These are phyloP conservation scores for Backusella psychrophila DNA, from an alignment of 192 early-diverging fungal species.

Conservation along the genomic window DNA sequence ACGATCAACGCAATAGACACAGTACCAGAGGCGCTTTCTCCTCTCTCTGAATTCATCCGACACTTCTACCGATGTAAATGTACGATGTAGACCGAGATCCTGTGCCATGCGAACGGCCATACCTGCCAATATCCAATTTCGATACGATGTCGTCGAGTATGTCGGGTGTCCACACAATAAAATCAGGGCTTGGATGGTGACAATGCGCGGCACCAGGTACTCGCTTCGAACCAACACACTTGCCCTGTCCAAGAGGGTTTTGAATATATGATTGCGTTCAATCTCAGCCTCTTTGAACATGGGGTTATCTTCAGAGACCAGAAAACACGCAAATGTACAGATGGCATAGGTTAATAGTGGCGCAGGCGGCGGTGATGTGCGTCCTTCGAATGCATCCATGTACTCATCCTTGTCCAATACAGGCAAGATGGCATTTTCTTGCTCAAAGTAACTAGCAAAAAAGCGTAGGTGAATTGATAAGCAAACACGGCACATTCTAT, in stretches of 20 bases:
- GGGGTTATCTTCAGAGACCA: neutral
- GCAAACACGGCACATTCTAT: neutral
- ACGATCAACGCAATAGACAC: slow-evolving; percentile 64
- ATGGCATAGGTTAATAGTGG: slow-evolving; percentile 18
- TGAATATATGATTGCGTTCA: slow-evolving; percentile 2
- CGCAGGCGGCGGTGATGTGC: neutral
- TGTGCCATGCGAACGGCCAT: slow-evolving; percentile 76
- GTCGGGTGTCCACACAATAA: slow-evolving; percentile 54
- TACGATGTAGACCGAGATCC: slow-evolving; percentile 76
- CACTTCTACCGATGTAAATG: slow-evolving; percentile 45
- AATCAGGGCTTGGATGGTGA: slow-evolving; percentile 59
- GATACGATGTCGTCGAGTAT: slow-evolving; percentile 8
- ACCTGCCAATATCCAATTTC: slow-evolving; percentile 26
- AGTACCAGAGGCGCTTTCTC: slow-evolving; percentile 72
- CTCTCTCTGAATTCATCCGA: slow-evolving; percentile 51
- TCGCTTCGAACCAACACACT: slow-evolving; percentile 47
- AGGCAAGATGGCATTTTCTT: slow-evolving; percentile 11
- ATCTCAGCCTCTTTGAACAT: slow-evolving; percentile 12
- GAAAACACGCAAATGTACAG: slow-evolving; percentile 16
- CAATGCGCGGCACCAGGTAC: slow-evolving; percentile 50
- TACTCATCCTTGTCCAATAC: slow-evolving; percentile 22
- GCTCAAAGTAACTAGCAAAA: slow-evolving; percentile 25
- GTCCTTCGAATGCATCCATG: slow-evolving; percentile 14
- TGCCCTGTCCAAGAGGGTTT: slow-evolving; percentile 8
- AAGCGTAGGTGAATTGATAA: no score